Percentiles rank a stretch among this genome's conserved stretches.
These are phyloP conservation scores for Truncatella angustata DNA, from an alignment of 2,329 filamentous ascomycete genomes.

Conservation along the genomic window DNA sequence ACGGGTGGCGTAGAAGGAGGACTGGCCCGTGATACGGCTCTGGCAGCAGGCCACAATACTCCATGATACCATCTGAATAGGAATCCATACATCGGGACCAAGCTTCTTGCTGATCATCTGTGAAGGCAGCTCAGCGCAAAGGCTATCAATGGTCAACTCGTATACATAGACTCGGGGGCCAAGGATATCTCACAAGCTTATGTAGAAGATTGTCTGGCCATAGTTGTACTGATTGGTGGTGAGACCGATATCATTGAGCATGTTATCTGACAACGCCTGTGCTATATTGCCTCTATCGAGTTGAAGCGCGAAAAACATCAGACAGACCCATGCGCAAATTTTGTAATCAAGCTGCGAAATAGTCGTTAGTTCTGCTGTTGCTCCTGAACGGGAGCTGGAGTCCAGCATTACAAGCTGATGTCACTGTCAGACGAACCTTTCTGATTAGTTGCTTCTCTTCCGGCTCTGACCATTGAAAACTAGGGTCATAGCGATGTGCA, in stretches of 20 bases:
- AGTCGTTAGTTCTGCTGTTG: not conserved
- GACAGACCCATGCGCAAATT: slow-evolving; percentile 49
- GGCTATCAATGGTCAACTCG: not conserved
- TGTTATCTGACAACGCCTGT: slow-evolving; percentile 32
- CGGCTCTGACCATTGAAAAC: slow-evolving; percentile 7
- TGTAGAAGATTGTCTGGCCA: slow-evolving; percentile 13
- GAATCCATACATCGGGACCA: slow-evolving; percentile 28
- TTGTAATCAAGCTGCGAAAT: slow-evolving; percentile 38
- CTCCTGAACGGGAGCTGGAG: not conserved
- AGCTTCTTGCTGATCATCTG: slow-evolving; percentile 22
- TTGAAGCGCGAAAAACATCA: slow-evolving; percentile 54
- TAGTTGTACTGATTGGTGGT: slow-evolving; percentile 26
- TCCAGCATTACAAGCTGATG: not conserved
- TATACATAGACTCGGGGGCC: too few relatives aligned
- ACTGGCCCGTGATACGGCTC: slow-evolving; percentile 25
- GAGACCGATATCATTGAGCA: slow-evolving; percentile 30
- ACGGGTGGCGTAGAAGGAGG: slow-evolving; percentile 28
- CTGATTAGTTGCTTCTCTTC: slow-evolving; percentile 13
- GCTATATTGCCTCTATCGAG: slow-evolving; percentile 46
- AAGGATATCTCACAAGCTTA: slow-evolving; percentile 10
- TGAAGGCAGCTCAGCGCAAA: slow-evolving; percentile 21
- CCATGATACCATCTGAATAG: slow-evolving; percentile 34
- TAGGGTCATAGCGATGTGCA: slow-evolving; percentile 11
- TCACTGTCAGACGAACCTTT: not conserved
- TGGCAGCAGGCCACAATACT: slow-evolving; percentile 31